Evolutionary conservation across 345 rosid species (phyloP).

Genomic region (Pelargonium nanum): DNA sequence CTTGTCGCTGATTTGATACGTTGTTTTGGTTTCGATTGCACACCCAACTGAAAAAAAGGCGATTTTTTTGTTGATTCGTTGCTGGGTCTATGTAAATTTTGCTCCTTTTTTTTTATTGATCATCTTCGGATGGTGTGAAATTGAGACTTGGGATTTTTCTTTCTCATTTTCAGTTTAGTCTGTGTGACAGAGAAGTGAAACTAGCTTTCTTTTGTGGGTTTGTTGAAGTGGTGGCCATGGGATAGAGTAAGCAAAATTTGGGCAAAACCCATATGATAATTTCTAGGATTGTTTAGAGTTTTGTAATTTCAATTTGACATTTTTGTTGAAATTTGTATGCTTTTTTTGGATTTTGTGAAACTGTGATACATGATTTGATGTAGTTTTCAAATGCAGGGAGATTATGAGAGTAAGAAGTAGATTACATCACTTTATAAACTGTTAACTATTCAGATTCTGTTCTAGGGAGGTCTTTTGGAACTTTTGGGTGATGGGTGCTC

Average conservation of each 20-base stretch:
- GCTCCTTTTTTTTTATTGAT: background rate
- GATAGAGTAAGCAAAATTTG: background rate
- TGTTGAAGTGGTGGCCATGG: background rate
- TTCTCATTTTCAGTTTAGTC: background rate
- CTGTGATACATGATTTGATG: background rate
- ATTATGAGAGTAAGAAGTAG: background rate
- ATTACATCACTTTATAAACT: background rate
- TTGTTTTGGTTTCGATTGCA: background rate
- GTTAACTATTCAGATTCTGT: background rate
- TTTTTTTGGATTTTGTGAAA: background rate
- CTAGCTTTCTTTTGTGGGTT: background rate
- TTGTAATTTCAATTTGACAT: too few relatives aligned
- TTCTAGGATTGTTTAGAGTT: background rate
- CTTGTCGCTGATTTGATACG: background rate
- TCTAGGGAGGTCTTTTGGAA: background rate
- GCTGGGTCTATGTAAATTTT: background rate
- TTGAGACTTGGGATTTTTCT: background rate
- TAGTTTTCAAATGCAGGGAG: background rate
- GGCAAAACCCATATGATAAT: background rate
- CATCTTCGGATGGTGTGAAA: background rate
- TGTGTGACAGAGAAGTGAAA: background rate
- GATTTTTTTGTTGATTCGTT: background rate
- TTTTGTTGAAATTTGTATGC: background rate
- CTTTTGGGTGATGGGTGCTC: conserved; percentile 66
- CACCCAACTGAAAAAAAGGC: background rate